Conservation (phyloP, 2,329 filamentous ascomycete genomes). For the Neofusicoccum laricinum region DNA sequence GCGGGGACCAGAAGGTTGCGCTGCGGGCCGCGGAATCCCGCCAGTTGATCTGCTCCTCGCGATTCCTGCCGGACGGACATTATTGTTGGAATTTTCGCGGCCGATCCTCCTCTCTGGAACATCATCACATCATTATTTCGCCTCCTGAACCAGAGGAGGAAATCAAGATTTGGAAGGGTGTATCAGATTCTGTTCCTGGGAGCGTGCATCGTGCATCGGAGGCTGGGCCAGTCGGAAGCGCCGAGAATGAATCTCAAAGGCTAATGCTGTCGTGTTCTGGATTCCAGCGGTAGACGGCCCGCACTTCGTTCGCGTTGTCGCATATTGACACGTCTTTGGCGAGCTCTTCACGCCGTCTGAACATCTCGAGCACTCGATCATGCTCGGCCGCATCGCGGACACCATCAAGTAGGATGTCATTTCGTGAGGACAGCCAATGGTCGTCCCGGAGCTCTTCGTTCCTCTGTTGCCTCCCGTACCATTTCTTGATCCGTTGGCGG, state of each 20-base stretch:
- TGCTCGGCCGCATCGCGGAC: background rate
- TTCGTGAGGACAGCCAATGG: background rate
- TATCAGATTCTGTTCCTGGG: background rate
- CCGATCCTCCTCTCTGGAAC: background rate
- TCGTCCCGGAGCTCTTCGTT: background rate
- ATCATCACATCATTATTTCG: background rate
- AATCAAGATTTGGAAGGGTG: background rate
- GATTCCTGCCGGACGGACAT: background rate
- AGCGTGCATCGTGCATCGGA: background rate
- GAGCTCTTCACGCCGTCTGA: background rate
- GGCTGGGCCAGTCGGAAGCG: background rate
- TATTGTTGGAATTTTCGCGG: background rate
- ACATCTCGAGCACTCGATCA: background rate
- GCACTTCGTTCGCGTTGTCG: slow-evolving; percentile 3
- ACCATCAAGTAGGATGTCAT: background rate
- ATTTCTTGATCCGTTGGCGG: background rate
- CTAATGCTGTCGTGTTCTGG: background rate
- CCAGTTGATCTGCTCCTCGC: background rate
- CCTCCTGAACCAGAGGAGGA: background rate
- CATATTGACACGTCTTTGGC: slow-evolving; percentile 5
- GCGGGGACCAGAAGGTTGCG: background rate
- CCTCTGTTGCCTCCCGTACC: background rate
- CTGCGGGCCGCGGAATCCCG: background rate
- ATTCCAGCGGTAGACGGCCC: slow-evolving; percentile 1
- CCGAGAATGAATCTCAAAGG: background rate